Conservation (phyloP, 805 yeast species). For the Isabelozyma pseudorhagii region DNA sequence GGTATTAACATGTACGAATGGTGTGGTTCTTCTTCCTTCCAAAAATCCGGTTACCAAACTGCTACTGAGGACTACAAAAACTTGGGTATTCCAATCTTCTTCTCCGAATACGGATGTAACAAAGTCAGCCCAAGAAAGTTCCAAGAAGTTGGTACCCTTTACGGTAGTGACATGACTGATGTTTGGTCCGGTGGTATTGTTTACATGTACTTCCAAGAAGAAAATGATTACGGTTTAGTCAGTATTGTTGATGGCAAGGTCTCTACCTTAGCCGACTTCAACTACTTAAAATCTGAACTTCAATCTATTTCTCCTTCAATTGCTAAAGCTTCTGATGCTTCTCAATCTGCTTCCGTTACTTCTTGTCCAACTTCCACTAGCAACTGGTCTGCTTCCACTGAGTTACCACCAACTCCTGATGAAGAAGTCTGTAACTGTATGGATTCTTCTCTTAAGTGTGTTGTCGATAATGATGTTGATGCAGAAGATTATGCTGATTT, state of each 20-base stretch:
- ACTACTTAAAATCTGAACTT: constrained; percentile 60
- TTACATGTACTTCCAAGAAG: constrained; percentile 79
- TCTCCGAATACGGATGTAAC: constrained; percentile 84
- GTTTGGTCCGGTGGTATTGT: constrained; percentile 92
- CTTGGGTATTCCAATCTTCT: constrained; percentile 69
- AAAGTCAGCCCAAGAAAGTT: constrained; percentile 65
- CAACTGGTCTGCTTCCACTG: constrained; percentile 37
- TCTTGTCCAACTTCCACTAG: constrained; percentile 33
- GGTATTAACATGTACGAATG: constrained; percentile 90
- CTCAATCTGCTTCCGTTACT: constrained; percentile 24
- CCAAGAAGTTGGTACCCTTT: constrained; percentile 67
- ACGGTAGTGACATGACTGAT: constrained; percentile 67
- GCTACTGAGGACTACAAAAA: constrained; percentile 64
- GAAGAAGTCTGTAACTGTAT: constrained; percentile 34
- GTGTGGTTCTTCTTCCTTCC: constrained; percentile 68
- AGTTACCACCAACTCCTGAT: constrained; percentile 45
- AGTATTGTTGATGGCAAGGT: constrained; percentile 46
- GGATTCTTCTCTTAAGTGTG: constrained; percentile 32
- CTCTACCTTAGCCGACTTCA: constrained; percentile 60
- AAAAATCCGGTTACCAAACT: constrained; percentile 59
- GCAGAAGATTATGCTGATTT: constrained; percentile 31
- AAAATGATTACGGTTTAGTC: constrained; percentile 73
- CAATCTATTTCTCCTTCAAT: constrained; percentile 37
- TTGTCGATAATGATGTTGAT: constrained; percentile 24
- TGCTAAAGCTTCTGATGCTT: constrained; percentile 17